Evolutionary conservation across 495 filamentous ascomycete species (phyloP).

Genomic region (Copromyces sp.): DNA sequence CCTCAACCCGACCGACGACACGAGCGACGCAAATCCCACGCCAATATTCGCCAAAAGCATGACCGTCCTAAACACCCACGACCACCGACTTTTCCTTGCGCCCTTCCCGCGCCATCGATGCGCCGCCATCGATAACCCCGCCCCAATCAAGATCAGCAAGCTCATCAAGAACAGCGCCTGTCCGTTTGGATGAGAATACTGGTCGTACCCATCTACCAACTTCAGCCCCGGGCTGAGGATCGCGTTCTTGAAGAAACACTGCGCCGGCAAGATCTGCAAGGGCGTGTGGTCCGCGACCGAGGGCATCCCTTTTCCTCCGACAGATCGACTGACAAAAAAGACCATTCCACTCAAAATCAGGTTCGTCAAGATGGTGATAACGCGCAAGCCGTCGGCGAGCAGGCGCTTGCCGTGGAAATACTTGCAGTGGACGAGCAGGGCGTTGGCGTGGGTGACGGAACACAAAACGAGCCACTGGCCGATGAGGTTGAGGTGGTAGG

Average conservation of each 20-base stretch:
- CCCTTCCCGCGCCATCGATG: background rate
- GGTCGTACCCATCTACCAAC: background rate
- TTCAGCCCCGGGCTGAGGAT: background rate
- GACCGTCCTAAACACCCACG: background rate
- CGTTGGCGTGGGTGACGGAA: conserved; percentile 3
- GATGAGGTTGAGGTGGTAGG: conserved; percentile 4
- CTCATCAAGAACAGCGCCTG: background rate
- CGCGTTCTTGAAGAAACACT: background rate
- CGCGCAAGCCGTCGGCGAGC: background rate
- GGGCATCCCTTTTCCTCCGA: background rate
- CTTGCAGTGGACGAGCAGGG: conserved; percentile 3
- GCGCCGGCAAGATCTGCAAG: background rate
- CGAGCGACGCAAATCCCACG: background rate
- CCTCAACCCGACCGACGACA: background rate
- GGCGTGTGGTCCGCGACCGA: background rate
- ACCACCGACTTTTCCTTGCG: background rate
- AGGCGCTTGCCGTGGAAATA: background rate
- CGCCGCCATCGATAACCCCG: background rate
- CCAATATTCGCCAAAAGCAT: background rate
- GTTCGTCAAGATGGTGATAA: background rate
- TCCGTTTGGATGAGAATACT: background rate
- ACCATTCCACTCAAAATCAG: background rate
- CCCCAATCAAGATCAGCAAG: background rate
- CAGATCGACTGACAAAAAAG: background rate
- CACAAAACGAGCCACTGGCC: conserved; percentile 2